Base-by-base conservation (phyloP, 495 filamentous ascomycete species). In the Penicillium diatomitis region DNA sequence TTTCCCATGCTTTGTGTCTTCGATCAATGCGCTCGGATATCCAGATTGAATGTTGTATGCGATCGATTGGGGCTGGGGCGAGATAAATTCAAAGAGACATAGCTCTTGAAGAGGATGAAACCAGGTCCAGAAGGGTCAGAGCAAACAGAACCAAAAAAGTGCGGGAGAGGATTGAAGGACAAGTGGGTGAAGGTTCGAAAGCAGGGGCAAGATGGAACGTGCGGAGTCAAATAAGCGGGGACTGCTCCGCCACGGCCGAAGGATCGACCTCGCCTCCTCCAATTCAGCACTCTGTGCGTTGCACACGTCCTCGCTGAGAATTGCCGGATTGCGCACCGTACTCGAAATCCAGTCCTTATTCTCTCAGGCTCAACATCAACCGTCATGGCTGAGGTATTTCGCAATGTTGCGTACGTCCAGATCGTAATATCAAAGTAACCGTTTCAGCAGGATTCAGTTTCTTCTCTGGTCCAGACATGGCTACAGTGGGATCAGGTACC, bases 401-500 rank as follows among this genome's bases (percentile, higher is more conserved):
- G 27, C 31, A 8, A 9, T n/a, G 27, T 12, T 7, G 10, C 30
- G 35, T 6, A 9, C 34, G 27, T 10, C 38, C 3, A 30, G 11
- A 27, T 33, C 28, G 27, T 49, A 29, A 43, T 12, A 11, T 39
- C 50, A 53, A 48, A 57, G 34, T 20, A 20, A 20, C 20, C 2
- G 20, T 20, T 44, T 47, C 10, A 20, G 46, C 49, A 70, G 69
- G 61, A 61, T 47, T 63, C 67, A 6, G 51, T 70, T 32, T 57
- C 61, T 11, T 57, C 60, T 30, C 53, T 71, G 49, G 63, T 68
- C 37, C 54, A 73, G 53, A 70, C 75, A 64, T 87, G 84, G 84
- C 74, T 87, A 32, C 64, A 72, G 50, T 72, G 82, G 58, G 84
- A 87, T 62, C 68, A 78, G 65, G 77, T 79, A 66, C 8, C 32